Evolutionary conservation across 768 basidiomycete species (phyloP), one percentile per base, ranked within the genome.

Genomic region (Boletus sp.): DNA sequence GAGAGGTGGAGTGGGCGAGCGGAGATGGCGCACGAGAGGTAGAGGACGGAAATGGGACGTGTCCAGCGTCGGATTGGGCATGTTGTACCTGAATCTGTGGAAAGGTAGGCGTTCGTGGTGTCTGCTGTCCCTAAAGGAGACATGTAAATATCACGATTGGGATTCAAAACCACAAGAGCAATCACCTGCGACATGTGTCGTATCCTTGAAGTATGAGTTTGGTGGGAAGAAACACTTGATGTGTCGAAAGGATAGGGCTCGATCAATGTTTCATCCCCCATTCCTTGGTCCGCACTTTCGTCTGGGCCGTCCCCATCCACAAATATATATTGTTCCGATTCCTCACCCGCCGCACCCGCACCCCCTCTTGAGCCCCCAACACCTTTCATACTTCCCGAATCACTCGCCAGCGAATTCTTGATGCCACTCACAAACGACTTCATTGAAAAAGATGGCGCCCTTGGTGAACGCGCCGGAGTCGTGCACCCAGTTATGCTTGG

Each of bases 51-150:
- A 46, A 48, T 10, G 67, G 43, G 11, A 46, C 32, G 19, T 55
- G 37, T 0, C 45, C 60, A 29, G 46, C 19, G 9, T 70, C 66
- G 15, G 69, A 70, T 7, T 55, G 61, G 7, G 58, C 7, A 32
- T 40, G 60, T 11, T 60, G 55, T 5, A 71, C 49, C 45, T 70
- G 70, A 7, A 70, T 64, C 33, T 61, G 64, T 9, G 64, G 64
- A 37, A 61, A 59, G 14, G 47, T 33, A 19, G 56, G 56, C 27
- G 51, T 59, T 54, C 59, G 61, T 47, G 58, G 63, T 9, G 60
- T 59, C 41, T 54, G 37, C 47, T 58, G 59, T 27, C 33, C 59
- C 64, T 66, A 29, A 47, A 46, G 6, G 25, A 27, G 30, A 40
- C 3, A 19, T 6, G 52, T 21, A 15, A 50, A 43, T 10, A 15